Evolutionary conservation across 2,329 filamentous ascomycete genomes (phyloP), one percentile per base, ranked within the genome.

Genomic region (Hypoxylon sp.): DNA sequence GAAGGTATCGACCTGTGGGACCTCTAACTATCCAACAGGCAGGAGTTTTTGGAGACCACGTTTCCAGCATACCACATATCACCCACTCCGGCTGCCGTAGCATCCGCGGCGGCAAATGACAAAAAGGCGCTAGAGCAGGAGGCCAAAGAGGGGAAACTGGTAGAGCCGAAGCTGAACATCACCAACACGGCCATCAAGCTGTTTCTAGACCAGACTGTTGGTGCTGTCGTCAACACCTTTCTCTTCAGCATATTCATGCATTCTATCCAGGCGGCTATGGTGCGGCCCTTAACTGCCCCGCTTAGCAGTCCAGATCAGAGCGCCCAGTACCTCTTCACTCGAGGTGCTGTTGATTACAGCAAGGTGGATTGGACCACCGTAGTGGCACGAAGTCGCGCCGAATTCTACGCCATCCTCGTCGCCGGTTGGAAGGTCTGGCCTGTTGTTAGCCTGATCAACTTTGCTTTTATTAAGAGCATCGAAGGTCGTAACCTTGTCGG

Each of bases 341-440:
- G 69, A 42, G 57, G 57, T n/a, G 63, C 71, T 26, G 69, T 82
- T 47, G 70, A 80, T 61, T 76, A 79, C 45, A 55, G 63, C 34
- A 67, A 66, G 41, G 78, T 83, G 5, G 63, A 78, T 60, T 78
- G 75, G 69, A 48, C 54, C 2, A 60, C 61, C 13, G 78, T 83
- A 2, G 70, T 78, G 66, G 69, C 64, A 15, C 65, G 71, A 60
- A 71, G 76, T 2, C 66, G 69, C 52, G 67, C 75, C 31, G 87
- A 89, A 67, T 87, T 89, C 60, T 81, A 76, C 72, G 76, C 78
- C 0, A 76, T 93, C 47, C 76, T 90, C 60, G 65, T 74, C 32
- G 90, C 91, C 0, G 87, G 90, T 1, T 84, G 87, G 72, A 86
- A 81, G 65, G 76, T 92, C 50, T 91, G 89, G 82, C 89, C 89